These are phyloP conservation scores for Abelmoschus esculentus DNA, from an alignment of 345 rosid species.

Conservation along the genomic window DNA sequence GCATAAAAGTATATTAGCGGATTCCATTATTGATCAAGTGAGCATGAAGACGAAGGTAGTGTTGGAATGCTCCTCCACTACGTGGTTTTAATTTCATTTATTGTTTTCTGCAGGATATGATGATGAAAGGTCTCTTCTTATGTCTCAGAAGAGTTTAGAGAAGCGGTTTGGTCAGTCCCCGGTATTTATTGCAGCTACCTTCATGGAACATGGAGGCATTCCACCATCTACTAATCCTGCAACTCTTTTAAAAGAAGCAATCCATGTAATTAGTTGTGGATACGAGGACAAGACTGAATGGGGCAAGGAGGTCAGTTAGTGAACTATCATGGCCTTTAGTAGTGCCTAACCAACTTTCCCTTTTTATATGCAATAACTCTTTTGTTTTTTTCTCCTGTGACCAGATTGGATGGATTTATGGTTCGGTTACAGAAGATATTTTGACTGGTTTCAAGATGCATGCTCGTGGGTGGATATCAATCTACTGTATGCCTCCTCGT, in stretches of 20 bases:
- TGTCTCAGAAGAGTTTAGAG: constrained; percentile 96
- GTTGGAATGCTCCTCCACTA: background rate
- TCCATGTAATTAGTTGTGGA: constrained; percentile 98
- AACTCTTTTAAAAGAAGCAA: constrained; percentile 88
- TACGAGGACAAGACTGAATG: constrained; percentile 99
- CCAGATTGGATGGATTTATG: constrained; percentile 99
- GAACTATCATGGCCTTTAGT: constrained; percentile 1
- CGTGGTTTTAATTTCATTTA: constrained; percentile 7
- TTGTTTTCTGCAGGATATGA: constrained; percentile 74
- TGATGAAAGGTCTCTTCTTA: constrained; percentile 92
- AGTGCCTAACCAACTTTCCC: background rate
- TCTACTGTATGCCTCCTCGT: constrained; percentile 98
- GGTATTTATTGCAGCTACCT: constrained; percentile 94
- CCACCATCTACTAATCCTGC: constrained; percentile 98
- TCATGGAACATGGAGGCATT: constrained; percentile 97
- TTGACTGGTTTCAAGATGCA: constrained; percentile 99
- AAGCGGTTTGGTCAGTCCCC: constrained; percentile 99
- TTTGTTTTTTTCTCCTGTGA: constrained; percentile 2
- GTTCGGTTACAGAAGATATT: constrained; percentile 99
- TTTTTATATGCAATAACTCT: constrained; percentile 2
- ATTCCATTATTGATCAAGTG: background rate
- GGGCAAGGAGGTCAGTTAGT: constrained; percentile 86
- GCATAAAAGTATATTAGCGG: background rate
- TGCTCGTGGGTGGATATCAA: constrained; percentile 97
- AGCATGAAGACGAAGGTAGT: background rate